These are phyloP conservation scores for Ogataea trehaloabstinens DNA, from an alignment of 805 yeast species.

Conservation along the genomic window DNA sequence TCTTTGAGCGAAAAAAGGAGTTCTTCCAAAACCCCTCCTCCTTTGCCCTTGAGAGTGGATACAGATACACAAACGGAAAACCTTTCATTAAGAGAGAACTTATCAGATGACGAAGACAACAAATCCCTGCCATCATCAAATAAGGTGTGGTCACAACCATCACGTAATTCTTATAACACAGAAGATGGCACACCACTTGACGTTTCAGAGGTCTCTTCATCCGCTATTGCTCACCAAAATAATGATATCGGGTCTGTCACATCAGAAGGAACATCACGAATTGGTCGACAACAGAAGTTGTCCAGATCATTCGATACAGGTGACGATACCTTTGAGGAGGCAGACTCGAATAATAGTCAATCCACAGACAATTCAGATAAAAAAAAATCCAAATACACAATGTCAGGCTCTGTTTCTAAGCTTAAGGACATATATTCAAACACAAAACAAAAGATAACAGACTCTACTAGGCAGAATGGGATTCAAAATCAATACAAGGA, in stretches of 20 bases:
- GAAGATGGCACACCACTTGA: neutral
- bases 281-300: neutral
- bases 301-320: neutral
- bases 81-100: neutral
- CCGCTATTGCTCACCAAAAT: too few relatives aligned
- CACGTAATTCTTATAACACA: neutral
- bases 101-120: neutral
- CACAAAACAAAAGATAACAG: conserved; percentile 32
- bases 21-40: conserved; percentile 4
- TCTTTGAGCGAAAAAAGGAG: neutral
- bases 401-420: conserved; percentile 50
- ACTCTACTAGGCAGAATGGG: conserved; percentile 3
- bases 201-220: too few relatives aligned
- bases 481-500: conserved; percentile 7
- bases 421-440: conserved; percentile 70
- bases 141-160: neutral
- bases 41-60: conserved; percentile 5
- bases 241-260: too few relatives aligned
- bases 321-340: neutral
- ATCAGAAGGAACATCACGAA: too few relatives aligned
- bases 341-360: neutral
- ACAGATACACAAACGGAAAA: neutral
- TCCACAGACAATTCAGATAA: too few relatives aligned
- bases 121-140: neutral
- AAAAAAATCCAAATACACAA: conserved; percentile 18